Percentiles rank a stretch among this genome's conserved stretches.
Evolutionary conservation across 78 protist species (phyloP).

Genomic region (Dictyostelium citrinum): DNA sequence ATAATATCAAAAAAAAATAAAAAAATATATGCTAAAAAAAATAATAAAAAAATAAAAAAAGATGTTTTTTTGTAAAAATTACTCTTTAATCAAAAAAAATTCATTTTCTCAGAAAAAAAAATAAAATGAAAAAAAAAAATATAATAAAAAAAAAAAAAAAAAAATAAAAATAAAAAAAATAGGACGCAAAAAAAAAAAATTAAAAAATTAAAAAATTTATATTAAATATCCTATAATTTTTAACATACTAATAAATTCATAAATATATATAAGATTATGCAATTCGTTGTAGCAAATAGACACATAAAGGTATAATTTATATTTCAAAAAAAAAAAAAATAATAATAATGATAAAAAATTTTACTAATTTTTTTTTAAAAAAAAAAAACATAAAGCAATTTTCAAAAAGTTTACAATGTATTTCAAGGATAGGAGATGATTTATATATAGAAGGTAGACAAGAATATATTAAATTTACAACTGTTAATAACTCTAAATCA

Average conservation of each 20-base stretch:
- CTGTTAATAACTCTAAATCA: slow-evolving; percentile 31
- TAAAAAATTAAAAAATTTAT: not conserved
- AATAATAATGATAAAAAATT: not conserved
- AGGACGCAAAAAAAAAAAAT: too few relatives aligned
- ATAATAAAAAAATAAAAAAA: too few relatives aligned
- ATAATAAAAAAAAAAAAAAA: too few relatives aligned
- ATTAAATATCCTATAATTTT: too few relatives aligned
- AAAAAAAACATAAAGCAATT: slow-evolving; percentile 5
- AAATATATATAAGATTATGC: not conserved
- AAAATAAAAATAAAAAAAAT: too few relatives aligned
- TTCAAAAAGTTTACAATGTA: slow-evolving; percentile 47
- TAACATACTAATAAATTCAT: too few relatives aligned
- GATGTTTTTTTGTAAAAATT: too few relatives aligned
- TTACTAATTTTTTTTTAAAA: not conserved
- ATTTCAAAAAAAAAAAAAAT: slow-evolving; percentile 1
- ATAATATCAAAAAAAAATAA: too few relatives aligned
- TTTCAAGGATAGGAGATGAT: slow-evolving; percentile 42
- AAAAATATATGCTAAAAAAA: too few relatives aligned
- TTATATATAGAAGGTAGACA: slow-evolving; percentile 6
- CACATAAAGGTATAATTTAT: not conserved
- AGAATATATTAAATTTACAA: slow-evolving; percentile 44
- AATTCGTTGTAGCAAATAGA: not conserved
- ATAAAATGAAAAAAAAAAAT: too few relatives aligned
- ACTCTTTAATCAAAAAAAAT: too few relatives aligned
- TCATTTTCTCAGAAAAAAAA: not conserved